phyloP scores from a whole-genome alignment of 2,329 filamentous ascomycete species.

The Arthroderma sp. region DNA sequence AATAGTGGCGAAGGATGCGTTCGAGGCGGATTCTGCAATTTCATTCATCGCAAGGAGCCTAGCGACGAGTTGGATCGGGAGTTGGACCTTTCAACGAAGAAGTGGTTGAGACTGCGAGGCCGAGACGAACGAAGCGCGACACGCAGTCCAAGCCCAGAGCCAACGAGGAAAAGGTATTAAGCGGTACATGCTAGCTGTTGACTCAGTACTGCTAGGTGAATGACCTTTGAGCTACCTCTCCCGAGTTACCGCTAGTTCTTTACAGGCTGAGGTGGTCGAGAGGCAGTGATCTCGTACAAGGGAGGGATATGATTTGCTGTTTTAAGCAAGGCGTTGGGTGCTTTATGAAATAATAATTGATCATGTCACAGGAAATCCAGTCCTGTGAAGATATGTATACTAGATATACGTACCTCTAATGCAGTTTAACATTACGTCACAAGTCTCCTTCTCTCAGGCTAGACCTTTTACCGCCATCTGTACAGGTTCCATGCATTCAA shows the following conservation, averaged over 20 bases:
- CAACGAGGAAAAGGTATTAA: slow-evolving; percentile 54
- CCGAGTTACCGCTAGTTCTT: too few relatives aligned
- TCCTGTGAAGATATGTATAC: slow-evolving; percentile 1
- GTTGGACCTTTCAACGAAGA: slow-evolving; percentile 78
- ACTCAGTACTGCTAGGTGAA: background rate
- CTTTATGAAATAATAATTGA: background rate
- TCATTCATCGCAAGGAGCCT: slow-evolving; percentile 96
- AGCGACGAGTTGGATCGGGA: slow-evolving; percentile 78
- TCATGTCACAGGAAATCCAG: background rate
- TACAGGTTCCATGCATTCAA: background rate
- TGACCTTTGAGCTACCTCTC: background rate
- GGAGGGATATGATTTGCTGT: background rate
- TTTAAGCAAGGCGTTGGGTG: slow-evolving; percentile 4
- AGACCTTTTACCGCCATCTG: too few relatives aligned
- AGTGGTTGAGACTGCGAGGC: slow-evolving; percentile 81
- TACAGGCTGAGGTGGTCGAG: too few relatives aligned
- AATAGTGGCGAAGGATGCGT: slow-evolving; percentile 95
- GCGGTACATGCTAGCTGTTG: background rate
- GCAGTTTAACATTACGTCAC: background rate
- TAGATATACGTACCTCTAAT: background rate
- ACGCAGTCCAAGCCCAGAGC: slow-evolving; percentile 77
- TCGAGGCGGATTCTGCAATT: slow-evolving; percentile 95
- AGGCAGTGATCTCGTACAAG: background rate
- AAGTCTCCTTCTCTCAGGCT: background rate
- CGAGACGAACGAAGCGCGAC: slow-evolving; percentile 70